Base-by-base conservation (phyloP, 306 rosid species). In the Fragaria iinumae region DNA sequence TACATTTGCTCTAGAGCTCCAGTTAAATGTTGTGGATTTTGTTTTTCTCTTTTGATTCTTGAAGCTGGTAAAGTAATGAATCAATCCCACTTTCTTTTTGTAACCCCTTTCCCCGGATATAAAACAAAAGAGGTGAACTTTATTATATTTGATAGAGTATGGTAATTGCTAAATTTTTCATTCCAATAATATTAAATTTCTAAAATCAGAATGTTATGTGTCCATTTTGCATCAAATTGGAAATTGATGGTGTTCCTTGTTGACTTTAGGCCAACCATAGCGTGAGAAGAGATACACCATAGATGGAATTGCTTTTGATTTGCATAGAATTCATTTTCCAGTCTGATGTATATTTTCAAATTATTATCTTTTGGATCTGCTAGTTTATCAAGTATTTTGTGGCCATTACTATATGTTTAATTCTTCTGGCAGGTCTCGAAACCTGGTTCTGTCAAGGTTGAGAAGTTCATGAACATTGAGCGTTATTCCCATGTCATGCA, bases 401-500 rank as follows among this genome's bases (percentile, higher is more conserved):
- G 65, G 67, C 53, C 41, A 36, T 79, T 53, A 66, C 72, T 67
- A 47, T 59, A 29, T 82, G 43, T 23, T 12, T 60, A 34, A 55
- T 56, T 76, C 72, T 62, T 76, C 62, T 18, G 79, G 87, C 89
- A 95, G 98, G 99, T 95, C 75, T 92, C 96, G 12, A 95, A 86
- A 86, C 88, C 92, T 14, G 99, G 97, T 50, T 95, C 99, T 45
- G 97, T 95, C 17, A 84, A 83, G 74, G 97, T 92, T 78, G 97
- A 95, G 82, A 86, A 88, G 84, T 89, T 92, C 49, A 95, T 90
- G 99, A 89, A 92, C 67, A 79, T 95, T 27, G 99, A 95, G 88
- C 93, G 93, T 38, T 95, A 90, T 86, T 95, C 99, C 82, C 99
- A 95, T 83, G 99, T 95, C 56, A 95, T 95, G 99, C 99, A 95